Conservation (phyloP, 108 stramenopile genomes). For the Craspedostauros australis region DNA sequence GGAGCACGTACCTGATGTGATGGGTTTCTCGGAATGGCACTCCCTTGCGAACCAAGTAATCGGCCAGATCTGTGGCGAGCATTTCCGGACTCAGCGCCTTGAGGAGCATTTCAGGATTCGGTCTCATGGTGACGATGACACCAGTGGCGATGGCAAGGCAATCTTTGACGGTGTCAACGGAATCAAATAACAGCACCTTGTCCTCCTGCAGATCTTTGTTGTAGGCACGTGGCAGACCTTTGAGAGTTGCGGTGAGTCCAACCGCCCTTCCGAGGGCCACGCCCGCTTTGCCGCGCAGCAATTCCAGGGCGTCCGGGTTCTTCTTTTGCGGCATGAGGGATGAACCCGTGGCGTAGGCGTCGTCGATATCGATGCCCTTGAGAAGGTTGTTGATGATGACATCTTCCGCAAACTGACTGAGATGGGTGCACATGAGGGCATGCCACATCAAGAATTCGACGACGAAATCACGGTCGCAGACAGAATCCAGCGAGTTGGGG, state of each 20-base stretch:
- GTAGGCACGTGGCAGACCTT: slow-evolving; percentile 97
- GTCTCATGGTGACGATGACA: slow-evolving; percentile 92
- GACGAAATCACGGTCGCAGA: slow-evolving; percentile 98
- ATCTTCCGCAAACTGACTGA: slow-evolving; percentile 98
- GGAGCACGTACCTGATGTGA: slow-evolving; percentile 87
- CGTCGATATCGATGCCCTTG: slow-evolving; percentile 87
- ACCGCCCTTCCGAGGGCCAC: slow-evolving; percentile 88
- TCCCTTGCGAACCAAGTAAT: slow-evolving; percentile 97
- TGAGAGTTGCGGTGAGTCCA: slow-evolving; percentile 90
- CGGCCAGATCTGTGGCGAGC: slow-evolving; percentile 98
- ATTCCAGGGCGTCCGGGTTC: slow-evolving; percentile 98
- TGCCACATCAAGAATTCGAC: slow-evolving; percentile 98
- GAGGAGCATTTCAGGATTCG: slow-evolving; percentile 80
- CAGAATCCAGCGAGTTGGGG: slow-evolving; percentile 92
- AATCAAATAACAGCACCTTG: slow-evolving; percentile 95
- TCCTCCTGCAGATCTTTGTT: slow-evolving; percentile 99
- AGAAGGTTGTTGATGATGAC: slow-evolving; percentile 94
- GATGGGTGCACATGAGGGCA: slow-evolving; percentile 81
- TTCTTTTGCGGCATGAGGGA: slow-evolving; percentile 99
- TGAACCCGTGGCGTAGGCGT: slow-evolving; percentile 97
- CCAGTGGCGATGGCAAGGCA: slow-evolving; percentile 95
- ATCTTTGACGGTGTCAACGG: slow-evolving; percentile 91
- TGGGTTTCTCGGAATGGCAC: slow-evolving; percentile 99
- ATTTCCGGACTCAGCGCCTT: slow-evolving; percentile 94
- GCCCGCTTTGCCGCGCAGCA: slow-evolving; percentile 97